Conservation (phyloP, 345 rosid species). For the Xanthoceras sorbifolium region DNA sequence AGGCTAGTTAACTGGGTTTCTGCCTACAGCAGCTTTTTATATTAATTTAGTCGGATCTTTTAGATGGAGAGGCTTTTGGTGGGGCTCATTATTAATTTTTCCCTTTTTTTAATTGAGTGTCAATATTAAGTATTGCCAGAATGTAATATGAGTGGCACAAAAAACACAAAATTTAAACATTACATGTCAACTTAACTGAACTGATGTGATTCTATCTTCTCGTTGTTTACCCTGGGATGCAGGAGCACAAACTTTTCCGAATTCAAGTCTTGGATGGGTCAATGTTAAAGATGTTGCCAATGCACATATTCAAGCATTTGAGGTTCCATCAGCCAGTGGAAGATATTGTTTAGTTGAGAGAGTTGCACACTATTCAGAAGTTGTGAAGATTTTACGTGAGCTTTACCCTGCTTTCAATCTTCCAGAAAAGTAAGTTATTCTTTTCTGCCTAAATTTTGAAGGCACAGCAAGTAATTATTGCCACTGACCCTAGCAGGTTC, state of each 20-base stretch:
- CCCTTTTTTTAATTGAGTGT: not conserved
- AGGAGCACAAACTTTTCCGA: slow-evolving; percentile 80
- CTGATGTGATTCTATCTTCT: not conserved
- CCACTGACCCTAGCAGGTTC: not conserved
- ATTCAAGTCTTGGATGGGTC: slow-evolving; percentile 76
- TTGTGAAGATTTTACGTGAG: slow-evolving; percentile 52
- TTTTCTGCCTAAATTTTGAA: not conserved
- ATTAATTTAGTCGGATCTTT: not conserved
- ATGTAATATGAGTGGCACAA: not conserved
- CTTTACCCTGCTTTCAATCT: slow-evolving; percentile 71
- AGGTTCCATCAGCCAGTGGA: slow-evolving; percentile 74
- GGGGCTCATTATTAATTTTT: not conserved
- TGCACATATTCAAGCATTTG: slow-evolving; percentile 88
- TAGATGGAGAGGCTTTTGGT: not conserved
- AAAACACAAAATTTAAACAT: not conserved
- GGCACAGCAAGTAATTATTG: not conserved
- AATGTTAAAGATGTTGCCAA: slow-evolving; percentile 84
- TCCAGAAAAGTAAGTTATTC: slow-evolving; percentile 66
- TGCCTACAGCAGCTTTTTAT: not conserved
- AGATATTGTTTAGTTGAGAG: slow-evolving; percentile 84
- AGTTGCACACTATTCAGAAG: slow-evolving; percentile 75
- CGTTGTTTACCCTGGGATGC: slow-evolving; percentile 5
- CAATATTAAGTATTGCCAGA: not conserved
- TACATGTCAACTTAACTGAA: not conserved
- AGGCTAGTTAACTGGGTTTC: not conserved